phyloP scores from a whole-genome alignment of 2,329 filamentous ascomycete species.

The Periconia sp. region DNA sequence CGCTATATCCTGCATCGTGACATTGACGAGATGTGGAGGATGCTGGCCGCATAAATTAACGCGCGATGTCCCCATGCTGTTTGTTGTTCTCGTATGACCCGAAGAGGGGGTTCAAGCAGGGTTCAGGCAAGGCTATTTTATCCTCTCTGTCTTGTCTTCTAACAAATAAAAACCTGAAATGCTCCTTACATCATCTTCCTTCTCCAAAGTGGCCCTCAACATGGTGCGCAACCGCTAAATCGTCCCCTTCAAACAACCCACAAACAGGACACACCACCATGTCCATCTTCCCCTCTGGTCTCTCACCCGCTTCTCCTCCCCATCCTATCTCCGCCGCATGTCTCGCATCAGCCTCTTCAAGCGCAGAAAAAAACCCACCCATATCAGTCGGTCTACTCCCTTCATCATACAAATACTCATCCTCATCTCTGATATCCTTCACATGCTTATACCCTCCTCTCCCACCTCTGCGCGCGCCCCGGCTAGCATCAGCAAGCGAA shows the following conservation, averaged over 20 bases:
- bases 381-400: constrained; percentile 11
- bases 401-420: constrained; percentile 40
- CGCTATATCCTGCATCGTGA: too few relatives aligned
- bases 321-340: constrained; percentile 29
- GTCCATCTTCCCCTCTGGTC: constrained; percentile 26
- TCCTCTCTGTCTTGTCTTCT: background rate
- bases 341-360: constrained; percentile 34
- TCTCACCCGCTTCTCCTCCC: constrained; percentile 9
- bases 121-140: too few relatives aligned
- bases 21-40: too few relatives aligned
- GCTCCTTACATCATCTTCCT: background rate
- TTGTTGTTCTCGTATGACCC: too few relatives aligned
- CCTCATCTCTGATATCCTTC: constrained; percentile 34
- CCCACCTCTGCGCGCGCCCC: constrained; percentile 5
- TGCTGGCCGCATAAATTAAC: too few relatives aligned
- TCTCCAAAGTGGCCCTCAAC: constrained; percentile 63
- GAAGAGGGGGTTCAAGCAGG: too few relatives aligned
- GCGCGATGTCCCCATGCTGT: too few relatives aligned
- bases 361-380: constrained; percentile 25
- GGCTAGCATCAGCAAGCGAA: too few relatives aligned
- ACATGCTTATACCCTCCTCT: constrained; percentile 25
- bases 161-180: background rate
- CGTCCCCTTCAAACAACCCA: constrained; percentile 70
- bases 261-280: constrained; percentile 67
- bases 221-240: constrained; percentile 70